Evolutionary conservation across 2,329 filamentous ascomycete species (phyloP).

Genomic region (Bipolaris bicolor): DNA sequence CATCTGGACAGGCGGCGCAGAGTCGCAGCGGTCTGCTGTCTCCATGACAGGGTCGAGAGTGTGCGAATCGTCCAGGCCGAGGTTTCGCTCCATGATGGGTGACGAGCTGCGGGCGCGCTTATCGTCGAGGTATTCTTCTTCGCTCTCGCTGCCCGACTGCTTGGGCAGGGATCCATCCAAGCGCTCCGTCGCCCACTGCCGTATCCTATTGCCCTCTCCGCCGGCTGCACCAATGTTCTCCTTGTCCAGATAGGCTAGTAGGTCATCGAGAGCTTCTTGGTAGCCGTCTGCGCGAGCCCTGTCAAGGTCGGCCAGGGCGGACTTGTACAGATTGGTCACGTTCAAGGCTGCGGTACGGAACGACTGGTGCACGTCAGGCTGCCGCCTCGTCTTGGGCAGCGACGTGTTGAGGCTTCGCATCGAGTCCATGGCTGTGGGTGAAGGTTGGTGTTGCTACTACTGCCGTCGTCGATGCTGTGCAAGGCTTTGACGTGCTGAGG

Average conservation of each 20-base stretch:
- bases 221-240: slow-evolving; percentile 78
- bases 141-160: slow-evolving; percentile 66
- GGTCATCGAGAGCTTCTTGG: slow-evolving; percentile 90
- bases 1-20: slow-evolving; percentile 50
- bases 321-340: slow-evolving; percentile 96
- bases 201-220: slow-evolving; percentile 73
- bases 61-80: slow-evolving; percentile 51
- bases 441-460: neutral
- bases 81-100: slow-evolving; percentile 62
- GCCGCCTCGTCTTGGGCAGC: slow-evolving; percentile 44
- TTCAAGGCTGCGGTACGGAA: slow-evolving; percentile 93
- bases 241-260: slow-evolving; percentile 83
- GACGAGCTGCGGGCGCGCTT: slow-evolving; percentile 67
- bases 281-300: slow-evolving; percentile 82
- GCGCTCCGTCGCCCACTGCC: slow-evolving; percentile 72
- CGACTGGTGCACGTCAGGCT: slow-evolving; percentile 72
- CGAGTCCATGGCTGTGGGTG: slow-evolving; percentile 42
- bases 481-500: slow-evolving; percentile 8
- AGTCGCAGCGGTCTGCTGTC: slow-evolving; percentile 34
- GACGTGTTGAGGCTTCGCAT: slow-evolving; percentile 52
- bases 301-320: slow-evolving; percentile 77
- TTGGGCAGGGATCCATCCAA: slow-evolving; percentile 67
- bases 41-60: slow-evolving; percentile 28
- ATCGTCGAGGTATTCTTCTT: slow-evolving; percentile 68
- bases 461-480: neutral